A percentile compares a stretch with the other conserved stretches of the same genome.
These are phyloP conservation scores for Scalesia atractyloides DNA, from an alignment of 129 eudicot genomes.

Conservation along the genomic window DNA sequence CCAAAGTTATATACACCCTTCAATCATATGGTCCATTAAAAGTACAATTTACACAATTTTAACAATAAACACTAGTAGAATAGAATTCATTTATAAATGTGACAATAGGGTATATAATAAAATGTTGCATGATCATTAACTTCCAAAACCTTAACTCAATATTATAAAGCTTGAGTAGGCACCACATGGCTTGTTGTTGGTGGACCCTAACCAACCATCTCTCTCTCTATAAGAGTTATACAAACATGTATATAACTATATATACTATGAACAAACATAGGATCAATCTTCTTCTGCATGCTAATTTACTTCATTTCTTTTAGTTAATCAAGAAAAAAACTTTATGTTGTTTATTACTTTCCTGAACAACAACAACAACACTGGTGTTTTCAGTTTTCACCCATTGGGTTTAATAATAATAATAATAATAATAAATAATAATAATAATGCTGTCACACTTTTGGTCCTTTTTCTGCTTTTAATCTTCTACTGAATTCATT, in stretches of 20 bases:
- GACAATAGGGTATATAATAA: not conserved
- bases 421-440: slow-evolving; percentile 32
- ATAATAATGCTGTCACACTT: slow-evolving; percentile 35
- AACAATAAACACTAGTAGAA: not conserved
- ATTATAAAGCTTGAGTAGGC: slow-evolving; percentile 10
- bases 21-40: too few species aligned
- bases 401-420: slow-evolving; percentile 19
- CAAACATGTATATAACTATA: not conserved
- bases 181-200: slow-evolving; percentile 27
- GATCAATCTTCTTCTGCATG: slow-evolving; percentile 9
- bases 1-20: too few species aligned
- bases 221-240: not conserved
- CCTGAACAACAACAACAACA: not conserved
- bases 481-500: slow-evolving; percentile 27
- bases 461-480: slow-evolving; percentile 39
- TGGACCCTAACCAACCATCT: slow-evolving; percentile 30
- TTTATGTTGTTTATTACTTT: slow-evolving; percentile 8
- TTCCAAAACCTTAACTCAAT: slow-evolving; percentile 20
- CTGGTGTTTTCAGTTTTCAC: not conserved
- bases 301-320: slow-evolving; percentile 9
- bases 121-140: slow-evolving; percentile 1
- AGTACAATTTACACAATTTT: too few species aligned
- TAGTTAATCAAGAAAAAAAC: not conserved
- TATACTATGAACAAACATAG: slow-evolving; percentile 3
- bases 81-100: not conserved